Evolutionary conservation across 352 stramenopile genomes (phyloP).

Genomic region (Pythium brachiatum): DNA sequence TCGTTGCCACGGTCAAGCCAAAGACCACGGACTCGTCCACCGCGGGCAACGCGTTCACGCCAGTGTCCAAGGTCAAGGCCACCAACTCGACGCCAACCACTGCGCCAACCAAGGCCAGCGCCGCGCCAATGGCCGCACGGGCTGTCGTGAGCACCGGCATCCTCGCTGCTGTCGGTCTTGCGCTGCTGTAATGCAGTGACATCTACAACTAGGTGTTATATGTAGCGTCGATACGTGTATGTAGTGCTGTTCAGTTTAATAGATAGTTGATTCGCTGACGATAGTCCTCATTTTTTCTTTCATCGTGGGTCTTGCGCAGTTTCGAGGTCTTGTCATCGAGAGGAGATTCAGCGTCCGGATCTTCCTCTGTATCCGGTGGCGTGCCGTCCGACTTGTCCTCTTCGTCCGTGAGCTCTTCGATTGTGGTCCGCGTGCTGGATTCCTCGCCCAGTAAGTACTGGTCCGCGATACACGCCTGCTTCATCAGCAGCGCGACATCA

Average conservation of each 20-base stretch:
- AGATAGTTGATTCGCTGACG: conserved; percentile 15
- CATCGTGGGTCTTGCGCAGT: background rate
- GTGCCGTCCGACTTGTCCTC: conserved; percentile 2
- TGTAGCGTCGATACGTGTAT: background rate
- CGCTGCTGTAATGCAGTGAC: conserved; percentile 3
- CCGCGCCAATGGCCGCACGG: conserved; percentile 5
- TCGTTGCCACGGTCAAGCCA: conserved; percentile 20
- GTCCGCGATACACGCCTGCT: conserved; percentile 45
- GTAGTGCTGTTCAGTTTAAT: conserved; percentile 11
- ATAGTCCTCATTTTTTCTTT: background rate
- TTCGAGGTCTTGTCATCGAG: background rate
- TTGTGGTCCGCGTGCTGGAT: background rate
- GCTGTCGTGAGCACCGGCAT: conserved; percentile 16
- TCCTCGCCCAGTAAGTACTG: conserved; percentile 38
- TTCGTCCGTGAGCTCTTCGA: conserved; percentile 13
- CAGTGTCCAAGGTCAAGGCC: conserved; percentile 5
- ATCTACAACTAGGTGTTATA: background rate
- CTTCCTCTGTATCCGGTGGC: too few species aligned
- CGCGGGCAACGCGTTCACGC: conserved; percentile 7
- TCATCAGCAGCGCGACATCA: conserved; percentile 50
- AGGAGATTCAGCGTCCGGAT: too few species aligned
- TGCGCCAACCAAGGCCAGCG: background rate
- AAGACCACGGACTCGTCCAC: conserved; percentile 12
- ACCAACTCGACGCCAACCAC: background rate
- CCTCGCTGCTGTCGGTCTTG: conserved; percentile 11